Base-by-base conservation (phyloP, 192 early-diverging fungal genomes). In the Coemansia sp. region DNA sequence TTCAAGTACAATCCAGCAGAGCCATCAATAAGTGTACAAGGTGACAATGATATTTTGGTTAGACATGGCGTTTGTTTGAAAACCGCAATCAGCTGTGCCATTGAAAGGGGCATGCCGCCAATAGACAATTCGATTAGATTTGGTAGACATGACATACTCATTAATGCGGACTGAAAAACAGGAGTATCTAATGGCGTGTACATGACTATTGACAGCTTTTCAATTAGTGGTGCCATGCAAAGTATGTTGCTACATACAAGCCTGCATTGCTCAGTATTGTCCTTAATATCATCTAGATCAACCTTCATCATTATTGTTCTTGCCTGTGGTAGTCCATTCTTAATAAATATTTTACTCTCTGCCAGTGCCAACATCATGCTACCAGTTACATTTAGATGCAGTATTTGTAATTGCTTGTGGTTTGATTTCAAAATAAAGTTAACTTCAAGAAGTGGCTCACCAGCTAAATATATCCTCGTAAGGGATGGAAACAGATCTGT, bases 311-410 rank as follows among this genome's bases (percentile, higher is more conserved):
- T 0, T 41, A 62, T 24, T 3, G 11, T 11, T n/a, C 24, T 62
- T 62, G 61, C 39, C 11, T 41, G 61, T 36, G 61, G 20, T 10
- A 62, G 33, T 5, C 61, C 61, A 62, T 24, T 15, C n/a, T 31
- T 49, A 8, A 62, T 1, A 62, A 41, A 27, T 62, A 62, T 40
- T 62, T 62, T 40, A 34, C 61, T 41, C 18, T 36, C 58, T 36
- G 16, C 36, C 1, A 61, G 2, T n/a, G 36, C 53, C 53, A 57
- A 16, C 27, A n/a, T n/a, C 18, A 36, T 36, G 5, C 3, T 38
- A 0, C 33, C 58, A 20, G 18, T n/a, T 22, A 61, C 2, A 57
- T 15, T 13, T 13, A 57, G 1, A 4, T 1, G 0, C 0, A 57
- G 13, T 6, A 0, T 6, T 24, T 57, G 18, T 2, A 61, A 36